Conservation (phyloP, 2,329 filamentous ascomycete genomes). For the Fusarium irregulare region DNA sequence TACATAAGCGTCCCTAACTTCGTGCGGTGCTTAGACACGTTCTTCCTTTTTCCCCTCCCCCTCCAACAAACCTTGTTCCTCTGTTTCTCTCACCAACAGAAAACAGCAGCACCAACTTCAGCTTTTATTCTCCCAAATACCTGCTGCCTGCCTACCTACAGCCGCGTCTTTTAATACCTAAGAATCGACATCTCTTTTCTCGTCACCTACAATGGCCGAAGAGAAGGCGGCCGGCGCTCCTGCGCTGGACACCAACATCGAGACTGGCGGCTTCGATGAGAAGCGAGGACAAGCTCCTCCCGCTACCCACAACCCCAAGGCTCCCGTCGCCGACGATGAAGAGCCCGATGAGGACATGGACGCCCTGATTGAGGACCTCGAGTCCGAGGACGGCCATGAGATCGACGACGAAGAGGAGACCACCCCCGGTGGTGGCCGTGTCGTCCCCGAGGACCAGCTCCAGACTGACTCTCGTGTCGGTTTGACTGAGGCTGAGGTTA, state of each 20-base stretch:
- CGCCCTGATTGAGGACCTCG: conserved; percentile 86
- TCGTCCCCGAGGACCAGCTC: conserved; percentile 79
- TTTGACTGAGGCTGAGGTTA: conserved; percentile 78
- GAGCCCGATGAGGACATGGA: conserved; percentile 87
- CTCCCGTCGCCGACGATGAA: conserved; percentile 68
- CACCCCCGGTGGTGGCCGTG: conserved; percentile 65
- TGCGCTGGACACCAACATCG: conserved; percentile 72
- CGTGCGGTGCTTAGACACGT: conserved; percentile 61
- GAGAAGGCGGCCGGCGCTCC: conserved; percentile 63
- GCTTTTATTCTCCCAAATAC: conserved; percentile 26
- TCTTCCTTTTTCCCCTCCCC: conserved; percentile 42
- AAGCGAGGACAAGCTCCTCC: conserved; percentile 59
- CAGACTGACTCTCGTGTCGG: conserved; percentile 79
- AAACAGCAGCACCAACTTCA: conserved; percentile 37
- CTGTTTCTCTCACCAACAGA: conserved; percentile 36
- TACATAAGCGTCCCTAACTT: conserved; percentile 58
- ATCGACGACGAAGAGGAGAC: conserved; percentile 68
- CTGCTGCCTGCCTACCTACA: conserved; percentile 42
- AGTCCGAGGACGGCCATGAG: conserved; percentile 80
- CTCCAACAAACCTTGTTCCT: conserved; percentile 43
- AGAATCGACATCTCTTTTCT: conserved; percentile 30
- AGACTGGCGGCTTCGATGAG: conserved; percentile 73
- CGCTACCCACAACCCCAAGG: conserved; percentile 50
- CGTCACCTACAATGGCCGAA: conserved; percentile 62
- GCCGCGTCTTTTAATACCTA: conserved; percentile 35